These are phyloP conservation scores for Clitopilus hobsonii DNA, from an alignment of 768 basidiomycete species.

Conservation along the genomic window DNA sequence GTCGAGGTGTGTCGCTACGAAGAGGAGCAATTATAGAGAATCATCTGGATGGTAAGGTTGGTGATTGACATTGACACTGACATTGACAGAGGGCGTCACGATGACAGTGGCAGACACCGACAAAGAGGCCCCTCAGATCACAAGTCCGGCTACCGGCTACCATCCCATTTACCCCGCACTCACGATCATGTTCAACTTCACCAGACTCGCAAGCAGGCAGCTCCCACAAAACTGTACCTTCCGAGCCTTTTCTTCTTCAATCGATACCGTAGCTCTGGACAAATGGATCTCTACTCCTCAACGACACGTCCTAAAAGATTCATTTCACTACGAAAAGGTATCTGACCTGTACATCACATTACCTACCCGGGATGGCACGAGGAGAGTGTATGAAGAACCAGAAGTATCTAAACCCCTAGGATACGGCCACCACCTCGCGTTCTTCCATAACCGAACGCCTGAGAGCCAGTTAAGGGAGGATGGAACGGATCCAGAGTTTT, in stretches of 20 bases:
- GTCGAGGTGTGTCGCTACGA: too few relatives aligned
- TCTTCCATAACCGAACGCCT: constrained; percentile 66
- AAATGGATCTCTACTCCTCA: constrained; percentile 50
- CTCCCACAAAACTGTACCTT: neutral
- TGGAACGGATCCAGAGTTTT: constrained; percentile 68
- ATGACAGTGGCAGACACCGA: neutral
- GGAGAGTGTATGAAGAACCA: constrained; percentile 37
- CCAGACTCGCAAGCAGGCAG: constrained; percentile 5
- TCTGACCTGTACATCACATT: constrained; percentile 64
- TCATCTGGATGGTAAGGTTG: too few relatives aligned
- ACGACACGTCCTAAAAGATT: constrained; percentile 40
- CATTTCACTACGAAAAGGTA: constrained; percentile 50
- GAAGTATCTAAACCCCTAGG: constrained; percentile 35
- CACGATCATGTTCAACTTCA: too few relatives aligned
- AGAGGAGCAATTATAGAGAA: too few relatives aligned
- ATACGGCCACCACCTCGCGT: constrained; percentile 68
- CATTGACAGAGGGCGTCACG: neutral
- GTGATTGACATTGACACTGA: too few relatives aligned
- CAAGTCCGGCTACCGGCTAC: too few relatives aligned
- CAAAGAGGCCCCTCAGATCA: too few relatives aligned
- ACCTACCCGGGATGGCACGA: constrained; percentile 65
- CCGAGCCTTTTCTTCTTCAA: constrained; percentile 10
- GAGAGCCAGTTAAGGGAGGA: constrained; percentile 56
- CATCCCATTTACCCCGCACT: too few relatives aligned
- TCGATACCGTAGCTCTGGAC: constrained; percentile 31